A percentile compares a stretch with the other conserved stretches of the same genome.
Evolutionary conservation across 345 rosid species (phyloP).

Genomic region (Psidium friedrichsthalianum): DNA sequence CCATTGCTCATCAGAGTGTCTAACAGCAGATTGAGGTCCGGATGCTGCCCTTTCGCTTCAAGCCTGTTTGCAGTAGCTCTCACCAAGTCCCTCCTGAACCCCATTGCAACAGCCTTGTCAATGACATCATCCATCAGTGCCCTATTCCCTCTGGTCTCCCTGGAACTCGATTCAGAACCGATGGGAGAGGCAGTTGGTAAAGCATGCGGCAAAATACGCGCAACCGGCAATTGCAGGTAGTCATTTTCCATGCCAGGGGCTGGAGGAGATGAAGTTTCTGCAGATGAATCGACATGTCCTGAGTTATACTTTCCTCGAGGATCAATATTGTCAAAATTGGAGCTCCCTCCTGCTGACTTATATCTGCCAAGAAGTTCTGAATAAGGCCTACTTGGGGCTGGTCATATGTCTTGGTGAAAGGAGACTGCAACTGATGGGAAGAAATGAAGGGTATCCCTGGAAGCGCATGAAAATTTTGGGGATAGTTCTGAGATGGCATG

Average conservation of each 20-base stretch:
- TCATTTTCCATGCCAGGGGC: conserved; percentile 1
- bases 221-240: conserved; percentile 22
- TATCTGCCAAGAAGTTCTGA: background rate
- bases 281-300: conserved; percentile 1
- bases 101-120: conserved; percentile 52
- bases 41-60: conserved; percentile 35
- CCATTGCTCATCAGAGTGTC: conserved; percentile 36
- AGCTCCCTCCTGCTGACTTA: background rate
- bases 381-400: conserved; percentile 11
- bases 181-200: conserved; percentile 37
- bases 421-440: background rate
- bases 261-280: conserved; percentile 4
- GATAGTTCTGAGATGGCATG: background rate
- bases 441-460: background rate
- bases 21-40: conserved; percentile 36
- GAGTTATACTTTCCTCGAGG: conserved; percentile 5
- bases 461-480: background rate
- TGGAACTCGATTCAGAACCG: conserved; percentile 12
- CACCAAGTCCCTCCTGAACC: conserved; percentile 53
- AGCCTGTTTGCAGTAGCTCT: conserved; percentile 33
- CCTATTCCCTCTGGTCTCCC: conserved; percentile 10
- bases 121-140: conserved; percentile 25
- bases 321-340: background rate
- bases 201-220: conserved; percentile 29
- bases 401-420: background rate